phyloP scores from a whole-genome alignment of 768 basidiomycete genomes.

The Sporobolomyces pararoseus region DNA sequence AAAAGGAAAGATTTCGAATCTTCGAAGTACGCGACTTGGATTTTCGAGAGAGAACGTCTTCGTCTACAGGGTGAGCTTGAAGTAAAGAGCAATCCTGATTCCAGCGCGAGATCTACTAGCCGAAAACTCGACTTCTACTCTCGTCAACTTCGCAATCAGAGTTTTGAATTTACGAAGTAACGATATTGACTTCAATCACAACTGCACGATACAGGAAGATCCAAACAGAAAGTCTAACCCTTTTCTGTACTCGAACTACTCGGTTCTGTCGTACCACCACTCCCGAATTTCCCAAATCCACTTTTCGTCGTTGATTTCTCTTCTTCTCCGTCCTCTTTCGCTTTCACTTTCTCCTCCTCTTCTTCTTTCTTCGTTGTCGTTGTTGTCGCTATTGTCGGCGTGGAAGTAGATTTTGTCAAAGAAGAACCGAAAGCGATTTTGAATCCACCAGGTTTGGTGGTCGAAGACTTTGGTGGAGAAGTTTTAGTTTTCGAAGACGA shows the following conservation, averaged over 20 bases:
- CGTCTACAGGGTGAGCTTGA: no score
- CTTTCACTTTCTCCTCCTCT: not conserved
- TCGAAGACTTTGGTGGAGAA: not conserved
- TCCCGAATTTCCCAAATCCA: slow-evolving; percentile 8
- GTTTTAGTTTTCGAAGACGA: not conserved
- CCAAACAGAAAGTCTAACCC: not conserved
- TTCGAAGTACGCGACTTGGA: no score
- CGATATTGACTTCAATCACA: no score
- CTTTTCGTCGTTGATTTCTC: not conserved
- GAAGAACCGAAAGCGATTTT: slow-evolving; percentile 21
- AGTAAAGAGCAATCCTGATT: no score
- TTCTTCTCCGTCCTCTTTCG: not conserved
- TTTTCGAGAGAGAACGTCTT: no score
- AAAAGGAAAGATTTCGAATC: no score
- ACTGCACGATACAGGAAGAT: no score
- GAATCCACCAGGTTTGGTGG: slow-evolving; percentile 22
- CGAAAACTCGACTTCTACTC: no score
- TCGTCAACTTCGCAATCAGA: no score
- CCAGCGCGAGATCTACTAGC: no score
- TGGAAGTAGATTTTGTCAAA: not conserved
- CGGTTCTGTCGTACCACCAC: not conserved
- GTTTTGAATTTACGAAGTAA: no score
- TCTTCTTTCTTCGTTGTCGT: not conserved
- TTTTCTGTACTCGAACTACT: slow-evolving; percentile 9
- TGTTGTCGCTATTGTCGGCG: no score